Conservation (phyloP, 2,329 filamentous ascomycete genomes). For the Monilinia vaccinii-corymbosi region DNA sequence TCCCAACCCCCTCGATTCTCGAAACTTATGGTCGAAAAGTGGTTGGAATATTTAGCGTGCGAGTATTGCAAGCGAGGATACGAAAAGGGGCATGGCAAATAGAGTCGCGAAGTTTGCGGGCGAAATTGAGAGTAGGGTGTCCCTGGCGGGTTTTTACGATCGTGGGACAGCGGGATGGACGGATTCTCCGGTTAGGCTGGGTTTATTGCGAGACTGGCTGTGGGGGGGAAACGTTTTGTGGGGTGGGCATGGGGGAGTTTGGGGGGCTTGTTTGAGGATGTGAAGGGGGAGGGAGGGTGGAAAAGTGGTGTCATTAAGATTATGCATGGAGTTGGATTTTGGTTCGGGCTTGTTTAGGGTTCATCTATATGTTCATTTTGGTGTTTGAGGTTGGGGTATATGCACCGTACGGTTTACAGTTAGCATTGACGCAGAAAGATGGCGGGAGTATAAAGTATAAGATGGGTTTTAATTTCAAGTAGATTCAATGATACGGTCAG, state of each 20-base stretch:
- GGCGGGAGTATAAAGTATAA: too few relatives aligned
- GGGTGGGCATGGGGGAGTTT: not conserved
- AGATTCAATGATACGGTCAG: too few relatives aligned
- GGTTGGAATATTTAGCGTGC: constrained; percentile 33
- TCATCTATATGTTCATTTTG: not conserved
- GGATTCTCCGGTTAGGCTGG: not conserved
- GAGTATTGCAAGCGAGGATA: not conserved
- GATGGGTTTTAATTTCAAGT: too few relatives aligned
- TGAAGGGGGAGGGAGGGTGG: not conserved
- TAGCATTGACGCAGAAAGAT: too few relatives aligned
- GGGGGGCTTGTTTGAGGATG: not conserved
- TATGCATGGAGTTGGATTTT: not conserved
- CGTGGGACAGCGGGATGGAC: not conserved
- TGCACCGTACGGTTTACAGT: too few relatives aligned
- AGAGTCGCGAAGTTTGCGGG: not conserved
- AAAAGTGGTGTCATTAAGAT: too few relatives aligned
- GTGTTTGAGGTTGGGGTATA: not conserved
- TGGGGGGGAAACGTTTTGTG: not conserved
- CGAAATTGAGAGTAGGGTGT: not conserved
- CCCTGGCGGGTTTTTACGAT: not conserved
- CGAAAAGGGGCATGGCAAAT: not conserved
- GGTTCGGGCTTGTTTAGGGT: not conserved
- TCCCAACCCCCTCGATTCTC: constrained; percentile 62
- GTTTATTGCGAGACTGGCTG: not conserved
- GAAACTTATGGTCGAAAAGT: constrained; percentile 72